Evolutionary conservation across 2,329 filamentous ascomycete species (phyloP).

Genomic region (Colletotrichum tabaci): DNA sequence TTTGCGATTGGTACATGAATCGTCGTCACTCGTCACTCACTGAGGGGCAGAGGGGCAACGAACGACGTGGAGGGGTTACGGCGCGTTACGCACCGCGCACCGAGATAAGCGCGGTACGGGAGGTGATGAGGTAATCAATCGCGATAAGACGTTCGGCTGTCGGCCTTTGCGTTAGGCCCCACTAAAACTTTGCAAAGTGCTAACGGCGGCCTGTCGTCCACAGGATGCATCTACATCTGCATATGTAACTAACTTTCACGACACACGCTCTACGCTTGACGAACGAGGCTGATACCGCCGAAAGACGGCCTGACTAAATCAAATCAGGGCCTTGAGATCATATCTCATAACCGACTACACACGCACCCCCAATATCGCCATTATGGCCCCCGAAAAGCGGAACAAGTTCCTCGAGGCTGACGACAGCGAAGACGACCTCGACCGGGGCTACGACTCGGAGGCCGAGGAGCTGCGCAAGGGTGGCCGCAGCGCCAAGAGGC

Average conservation of each 20-base stretch:
- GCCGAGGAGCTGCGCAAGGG: slow-evolving; percentile 77
- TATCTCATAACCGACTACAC: background rate
- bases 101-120: slow-evolving; percentile 17
- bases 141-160: slow-evolving; percentile 9
- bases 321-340: background rate
- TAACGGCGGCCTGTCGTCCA: slow-evolving; percentile 9
- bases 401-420: slow-evolving; percentile 79
- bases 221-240: no score
- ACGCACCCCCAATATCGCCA: background rate
- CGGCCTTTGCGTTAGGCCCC: slow-evolving; percentile 8
- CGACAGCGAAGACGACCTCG: slow-evolving; percentile 72
- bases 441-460: slow-evolving; percentile 77
- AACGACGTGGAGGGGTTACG: slow-evolving; percentile 16
- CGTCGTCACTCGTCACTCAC: slow-evolving; percentile 43
- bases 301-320: background rate
- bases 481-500: slow-evolving; percentile 73
- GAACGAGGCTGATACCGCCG: background rate
- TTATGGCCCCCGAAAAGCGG: slow-evolving; percentile 78
- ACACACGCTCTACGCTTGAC: background rate
- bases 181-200: slow-evolving; percentile 37
- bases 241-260: slow-evolving; percentile 5
- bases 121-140: slow-evolving; percentile 38
- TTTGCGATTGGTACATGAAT: slow-evolving; percentile 23
- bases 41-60: slow-evolving; percentile 40
- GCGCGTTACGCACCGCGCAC: slow-evolving; percentile 13